These are phyloP conservation scores for Verbena officinalis DNA, from an alignment of 257 asterid genomes.

Conservation along the genomic window DNA sequence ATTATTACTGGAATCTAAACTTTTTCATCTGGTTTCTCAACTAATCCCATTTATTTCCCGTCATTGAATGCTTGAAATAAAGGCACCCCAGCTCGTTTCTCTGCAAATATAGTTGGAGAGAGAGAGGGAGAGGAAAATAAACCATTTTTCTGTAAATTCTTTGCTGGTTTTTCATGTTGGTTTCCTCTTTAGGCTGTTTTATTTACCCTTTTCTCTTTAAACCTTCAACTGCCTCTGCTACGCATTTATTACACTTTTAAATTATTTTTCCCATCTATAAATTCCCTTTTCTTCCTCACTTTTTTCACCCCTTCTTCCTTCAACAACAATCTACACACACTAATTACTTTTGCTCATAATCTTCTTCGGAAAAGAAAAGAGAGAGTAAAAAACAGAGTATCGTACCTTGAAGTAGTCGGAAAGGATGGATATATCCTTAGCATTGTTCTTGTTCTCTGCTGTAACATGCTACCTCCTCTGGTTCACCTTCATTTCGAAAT, in stretches of 20 bases:
- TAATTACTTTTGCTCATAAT: too few relatives aligned
- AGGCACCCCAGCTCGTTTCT: constrained; percentile 50
- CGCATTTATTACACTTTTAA: constrained; percentile 67
- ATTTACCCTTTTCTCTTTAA: constrained; percentile 26
- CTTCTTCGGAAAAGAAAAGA: too few relatives aligned
- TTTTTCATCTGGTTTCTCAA: constrained; percentile 51
- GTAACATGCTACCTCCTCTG: constrained; percentile 74
- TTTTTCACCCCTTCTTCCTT: constrained; percentile 29
- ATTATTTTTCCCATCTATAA: constrained; percentile 55
- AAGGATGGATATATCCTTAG: constrained; percentile 60
- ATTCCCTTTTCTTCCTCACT: constrained; percentile 32
- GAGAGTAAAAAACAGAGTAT: too few relatives aligned
- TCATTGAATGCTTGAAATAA: constrained; percentile 77
- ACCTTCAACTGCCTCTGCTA: constrained; percentile 49
- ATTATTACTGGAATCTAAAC: constrained; percentile 23
- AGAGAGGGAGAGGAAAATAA: constrained; percentile 27
- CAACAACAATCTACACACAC: too few relatives aligned
- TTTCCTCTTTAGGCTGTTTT: constrained; percentile 34
- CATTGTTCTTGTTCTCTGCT: constrained; percentile 62
- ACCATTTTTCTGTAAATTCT: constrained; percentile 31
- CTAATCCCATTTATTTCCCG: constrained; percentile 77
- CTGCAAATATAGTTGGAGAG: constrained; percentile 62
- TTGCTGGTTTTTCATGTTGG: constrained; percentile 28
- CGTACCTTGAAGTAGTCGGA: too few relatives aligned
- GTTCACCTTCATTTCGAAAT: constrained; percentile 86